These are phyloP conservation scores for Neoboletus magnificus DNA, from an alignment of 768 basidiomycete species.

Conservation along the genomic window DNA sequence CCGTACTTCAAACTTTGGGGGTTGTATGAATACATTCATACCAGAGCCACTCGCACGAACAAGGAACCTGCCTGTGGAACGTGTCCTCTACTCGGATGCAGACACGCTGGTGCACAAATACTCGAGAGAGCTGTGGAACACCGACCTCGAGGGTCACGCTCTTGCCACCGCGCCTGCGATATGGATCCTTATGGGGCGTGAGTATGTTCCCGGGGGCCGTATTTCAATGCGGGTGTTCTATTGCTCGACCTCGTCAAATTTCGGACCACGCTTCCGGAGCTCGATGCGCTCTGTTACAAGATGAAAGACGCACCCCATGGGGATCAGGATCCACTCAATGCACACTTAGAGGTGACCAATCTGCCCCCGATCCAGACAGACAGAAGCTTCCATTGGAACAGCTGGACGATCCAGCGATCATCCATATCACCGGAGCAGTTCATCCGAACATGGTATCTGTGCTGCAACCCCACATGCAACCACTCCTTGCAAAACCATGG, in stretches of 20 bases:
- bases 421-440: background rate
- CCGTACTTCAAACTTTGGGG: no score
- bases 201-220: background rate
- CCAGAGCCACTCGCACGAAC: no score
- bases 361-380: background rate
- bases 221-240: background rate
- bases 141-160: background rate
- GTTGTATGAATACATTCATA: no score
- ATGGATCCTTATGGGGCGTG: background rate
- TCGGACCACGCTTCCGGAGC: background rate
- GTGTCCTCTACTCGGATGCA: background rate
- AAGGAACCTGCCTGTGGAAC: background rate
- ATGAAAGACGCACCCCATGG: background rate
- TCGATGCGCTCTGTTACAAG: background rate
- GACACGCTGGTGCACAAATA: background rate
- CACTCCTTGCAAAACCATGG: background rate
- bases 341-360: background rate
- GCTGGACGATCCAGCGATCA: background rate
- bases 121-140: background rate
- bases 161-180: background rate
- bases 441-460: background rate
- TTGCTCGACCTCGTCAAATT: background rate
- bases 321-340: background rate
- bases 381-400: background rate
- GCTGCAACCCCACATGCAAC: background rate